Evolutionary conservation across 495 filamentous ascomycete species (phyloP).

Genomic region (Letharia lupina): DNA sequence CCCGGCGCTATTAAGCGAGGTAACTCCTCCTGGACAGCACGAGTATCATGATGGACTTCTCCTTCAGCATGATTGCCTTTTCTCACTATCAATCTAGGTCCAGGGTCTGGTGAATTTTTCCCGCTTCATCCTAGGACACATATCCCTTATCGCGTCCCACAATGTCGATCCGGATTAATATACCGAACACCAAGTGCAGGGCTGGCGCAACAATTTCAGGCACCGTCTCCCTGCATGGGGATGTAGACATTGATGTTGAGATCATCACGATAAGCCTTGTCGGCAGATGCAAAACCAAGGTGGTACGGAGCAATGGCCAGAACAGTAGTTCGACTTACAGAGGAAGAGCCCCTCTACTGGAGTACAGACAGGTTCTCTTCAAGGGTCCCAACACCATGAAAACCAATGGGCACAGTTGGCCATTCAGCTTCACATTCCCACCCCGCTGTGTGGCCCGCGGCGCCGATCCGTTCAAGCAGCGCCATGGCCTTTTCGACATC

Average conservation of each 20-base stretch:
- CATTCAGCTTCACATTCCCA: slow-evolving; percentile 7
- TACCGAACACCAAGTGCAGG: background rate
- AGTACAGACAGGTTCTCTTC: slow-evolving; percentile 1
- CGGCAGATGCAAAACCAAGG: slow-evolving; percentile 2
- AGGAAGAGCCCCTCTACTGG: slow-evolving; percentile 3
- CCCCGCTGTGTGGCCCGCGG: slow-evolving; percentile 3
- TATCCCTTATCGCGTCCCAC: background rate
- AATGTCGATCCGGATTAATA: slow-evolving; percentile 16
- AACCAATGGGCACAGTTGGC: slow-evolving; percentile 4
- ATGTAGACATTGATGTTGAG: slow-evolving; percentile 1
- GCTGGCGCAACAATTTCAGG: slow-evolving; percentile 3
- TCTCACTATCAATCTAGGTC: background rate
- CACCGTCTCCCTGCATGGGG: slow-evolving; percentile 4
- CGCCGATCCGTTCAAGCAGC: slow-evolving; percentile 7
- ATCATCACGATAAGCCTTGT: slow-evolving; percentile 14
- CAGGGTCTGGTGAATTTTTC: background rate
- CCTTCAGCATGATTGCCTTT: background rate
- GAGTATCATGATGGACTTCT: background rate
- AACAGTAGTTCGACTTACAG: background rate
- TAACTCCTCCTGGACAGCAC: too few relatives aligned
- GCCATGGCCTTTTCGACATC: slow-evolving; percentile 2
- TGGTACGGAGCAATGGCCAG: background rate
- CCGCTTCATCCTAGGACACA: background rate
- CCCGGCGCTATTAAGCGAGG: too few relatives aligned
- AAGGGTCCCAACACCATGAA: slow-evolving; percentile 9